Percentiles rank a stretch among this genome's conserved stretches.
Evolutionary conservation across 2,329 filamentous ascomycete genomes (phyloP).

Genomic region (Beauveria bassiana): DNA sequence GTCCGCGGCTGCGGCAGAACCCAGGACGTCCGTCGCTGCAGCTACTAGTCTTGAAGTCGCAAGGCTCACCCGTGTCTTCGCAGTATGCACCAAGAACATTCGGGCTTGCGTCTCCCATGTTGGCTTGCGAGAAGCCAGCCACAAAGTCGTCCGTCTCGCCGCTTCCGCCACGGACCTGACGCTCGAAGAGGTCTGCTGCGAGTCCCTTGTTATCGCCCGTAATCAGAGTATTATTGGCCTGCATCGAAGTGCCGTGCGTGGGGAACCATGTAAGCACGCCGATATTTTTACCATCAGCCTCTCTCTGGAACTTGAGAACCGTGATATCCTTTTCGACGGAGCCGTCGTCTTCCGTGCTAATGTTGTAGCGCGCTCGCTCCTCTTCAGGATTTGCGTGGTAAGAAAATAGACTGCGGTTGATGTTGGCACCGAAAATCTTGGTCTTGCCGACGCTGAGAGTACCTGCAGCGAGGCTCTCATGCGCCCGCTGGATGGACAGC

Average conservation of each 20-base stretch:
- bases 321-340: slow-evolving; percentile 69
- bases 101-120: slow-evolving; percentile 81
- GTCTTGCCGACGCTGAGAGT: slow-evolving; percentile 55
- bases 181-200: slow-evolving; percentile 75
- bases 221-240: slow-evolving; percentile 82
- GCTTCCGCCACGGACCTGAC: slow-evolving; percentile 47
- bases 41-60: slow-evolving; percentile 70
- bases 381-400: slow-evolving; percentile 74
- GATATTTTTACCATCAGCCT: slow-evolving; percentile 63
- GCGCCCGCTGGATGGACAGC: slow-evolving; percentile 70
- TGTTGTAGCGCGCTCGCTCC: slow-evolving; percentile 60
- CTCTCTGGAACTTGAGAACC: slow-evolving; percentile 64
- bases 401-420: slow-evolving; percentile 77
- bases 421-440: slow-evolving; percentile 62
- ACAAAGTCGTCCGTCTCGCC: slow-evolving; percentile 63
- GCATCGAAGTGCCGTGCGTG: slow-evolving; percentile 82
- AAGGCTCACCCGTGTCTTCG: slow-evolving; percentile 65
- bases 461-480: slow-evolving; percentile 50
- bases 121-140: slow-evolving; percentile 85
- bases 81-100: slow-evolving; percentile 81
- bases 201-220: slow-evolving; percentile 92
- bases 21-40: slow-evolving; percentile 61
- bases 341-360: slow-evolving; percentile 28
- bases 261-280: slow-evolving; percentile 88
- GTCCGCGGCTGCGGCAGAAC: slow-evolving; percentile 63